phyloP scores from a whole-genome alignment of 306 rosid genomes.

The Aeschynomene evenia region DNA sequence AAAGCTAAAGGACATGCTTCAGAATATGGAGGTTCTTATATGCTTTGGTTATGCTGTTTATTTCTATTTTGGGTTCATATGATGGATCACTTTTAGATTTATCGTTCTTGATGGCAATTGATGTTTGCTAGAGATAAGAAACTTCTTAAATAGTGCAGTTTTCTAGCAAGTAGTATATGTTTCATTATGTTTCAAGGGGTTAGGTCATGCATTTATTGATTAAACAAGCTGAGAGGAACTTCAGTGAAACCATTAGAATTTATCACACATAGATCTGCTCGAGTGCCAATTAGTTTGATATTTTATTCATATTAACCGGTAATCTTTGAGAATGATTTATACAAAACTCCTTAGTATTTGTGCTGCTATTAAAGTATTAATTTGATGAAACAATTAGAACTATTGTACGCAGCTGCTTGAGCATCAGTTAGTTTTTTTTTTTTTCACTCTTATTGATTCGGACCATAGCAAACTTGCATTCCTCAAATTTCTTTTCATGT shows the following conservation, averaged over 20 bases:
- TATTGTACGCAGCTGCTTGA: too few relatives aligned
- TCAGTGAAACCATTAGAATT: background rate
- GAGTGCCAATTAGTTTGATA: background rate
- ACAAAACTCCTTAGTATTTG: background rate
- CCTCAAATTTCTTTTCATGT: background rate
- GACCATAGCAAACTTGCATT: background rate
- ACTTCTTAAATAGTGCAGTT: background rate
- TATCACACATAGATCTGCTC: background rate
- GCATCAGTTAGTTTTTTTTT: too few relatives aligned
- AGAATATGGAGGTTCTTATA: slow-evolving; percentile 70
- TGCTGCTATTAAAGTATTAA: too few relatives aligned
- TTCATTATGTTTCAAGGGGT: background rate
- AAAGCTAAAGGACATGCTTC: slow-evolving; percentile 77
- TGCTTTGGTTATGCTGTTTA: slow-evolving; percentile 1
- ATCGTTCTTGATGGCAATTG: background rate
- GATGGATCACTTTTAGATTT: background rate
- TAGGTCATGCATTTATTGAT: background rate
- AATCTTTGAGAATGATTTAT: background rate
- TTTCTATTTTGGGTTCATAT: background rate
- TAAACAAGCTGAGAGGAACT: background rate
- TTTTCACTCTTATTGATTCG: background rate
- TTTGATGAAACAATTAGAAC: too few relatives aligned
- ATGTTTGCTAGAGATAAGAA: background rate
- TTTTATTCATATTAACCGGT: background rate
- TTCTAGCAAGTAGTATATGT: background rate